phyloP scores from a whole-genome alignment of 139 green algal species.

The Gonium pectorale region DNA sequence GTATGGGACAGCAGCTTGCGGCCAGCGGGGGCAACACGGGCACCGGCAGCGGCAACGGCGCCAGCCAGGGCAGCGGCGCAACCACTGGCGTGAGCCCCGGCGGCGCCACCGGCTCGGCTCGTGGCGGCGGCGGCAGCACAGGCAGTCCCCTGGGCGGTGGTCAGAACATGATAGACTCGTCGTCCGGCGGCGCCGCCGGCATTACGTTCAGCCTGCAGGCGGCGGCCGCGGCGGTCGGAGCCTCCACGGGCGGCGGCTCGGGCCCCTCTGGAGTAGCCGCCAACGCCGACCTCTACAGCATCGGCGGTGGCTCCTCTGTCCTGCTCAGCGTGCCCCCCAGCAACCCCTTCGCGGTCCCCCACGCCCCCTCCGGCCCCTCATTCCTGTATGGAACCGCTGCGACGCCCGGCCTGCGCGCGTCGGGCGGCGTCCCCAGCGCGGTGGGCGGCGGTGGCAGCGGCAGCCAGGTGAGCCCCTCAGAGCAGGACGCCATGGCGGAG shows the following conservation, averaged over 20 bases:
- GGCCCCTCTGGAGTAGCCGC: neutral
- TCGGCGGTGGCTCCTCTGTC: neutral
- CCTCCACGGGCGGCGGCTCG: neutral
- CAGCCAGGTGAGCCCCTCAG: neutral
- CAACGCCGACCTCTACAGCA: neutral
- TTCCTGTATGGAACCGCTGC: neutral
- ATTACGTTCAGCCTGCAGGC: constrained; percentile 35
- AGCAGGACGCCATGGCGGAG: neutral
- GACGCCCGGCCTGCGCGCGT: neutral
- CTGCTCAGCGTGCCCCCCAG: neutral
- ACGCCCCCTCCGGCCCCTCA: neutral
- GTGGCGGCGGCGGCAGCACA: neutral
- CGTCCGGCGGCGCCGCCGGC: neutral
- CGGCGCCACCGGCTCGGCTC: neutral
- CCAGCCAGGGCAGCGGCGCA: neutral
- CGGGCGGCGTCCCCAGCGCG: neutral
- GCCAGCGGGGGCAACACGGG: neutral
- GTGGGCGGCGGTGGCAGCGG: neutral
- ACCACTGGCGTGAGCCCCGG: neutral
- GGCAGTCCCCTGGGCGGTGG: neutral
- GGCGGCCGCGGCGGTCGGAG: constrained; percentile 6
- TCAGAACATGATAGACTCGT: neutral
- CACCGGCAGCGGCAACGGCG: neutral
- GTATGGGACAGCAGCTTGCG: neutral
- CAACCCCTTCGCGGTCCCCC: neutral